phyloP scores from a whole-genome alignment of 2,329 filamentous ascomycete species.

The Cercospora brassicicola region DNA sequence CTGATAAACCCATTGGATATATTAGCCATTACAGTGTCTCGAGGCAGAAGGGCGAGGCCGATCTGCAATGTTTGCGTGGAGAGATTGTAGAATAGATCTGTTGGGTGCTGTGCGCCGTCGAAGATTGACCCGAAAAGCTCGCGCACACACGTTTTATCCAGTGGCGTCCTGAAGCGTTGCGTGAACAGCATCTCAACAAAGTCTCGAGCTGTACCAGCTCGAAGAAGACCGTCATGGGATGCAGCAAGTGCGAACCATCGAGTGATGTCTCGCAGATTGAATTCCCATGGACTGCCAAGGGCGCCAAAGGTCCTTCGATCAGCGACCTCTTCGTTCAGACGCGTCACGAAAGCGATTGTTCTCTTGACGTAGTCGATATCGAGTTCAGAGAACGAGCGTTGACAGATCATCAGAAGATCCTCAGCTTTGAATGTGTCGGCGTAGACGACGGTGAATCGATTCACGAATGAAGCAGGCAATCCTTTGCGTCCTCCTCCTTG shows the following conservation, averaged over 20 bases:
- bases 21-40: constrained; percentile 48
- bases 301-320: constrained; percentile 55
- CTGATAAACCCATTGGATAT: constrained; percentile 4
- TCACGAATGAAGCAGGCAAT: constrained; percentile 91
- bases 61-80: constrained; percentile 70
- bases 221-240: constrained; percentile 60
- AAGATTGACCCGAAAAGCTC: constrained; percentile 68
- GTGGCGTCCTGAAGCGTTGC: constrained; percentile 77
- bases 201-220: constrained; percentile 62
- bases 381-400: constrained; percentile 70
- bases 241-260: constrained; percentile 78
- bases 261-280: constrained; percentile 86
- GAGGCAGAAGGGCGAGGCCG: constrained; percentile 69
- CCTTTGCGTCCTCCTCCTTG: constrained; percentile 95
- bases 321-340: constrained; percentile 71
- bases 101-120: constrained; percentile 42
- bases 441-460: constrained; percentile 96
- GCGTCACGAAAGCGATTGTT: constrained; percentile 77
- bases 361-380: constrained; percentile 59
- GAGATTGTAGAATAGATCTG: constrained; percentile 70
- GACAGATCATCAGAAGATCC: constrained; percentile 80
- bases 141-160: constrained; percentile 66
- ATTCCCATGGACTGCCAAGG: constrained; percentile 82
- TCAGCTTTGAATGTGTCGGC: constrained; percentile 82
- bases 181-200: constrained; percentile 80